Percentiles rank a stretch among this genome's conserved stretches.
Conservation (phyloP, 495 filamentous ascomycete species). For the Talaromyces ruber region DNA sequence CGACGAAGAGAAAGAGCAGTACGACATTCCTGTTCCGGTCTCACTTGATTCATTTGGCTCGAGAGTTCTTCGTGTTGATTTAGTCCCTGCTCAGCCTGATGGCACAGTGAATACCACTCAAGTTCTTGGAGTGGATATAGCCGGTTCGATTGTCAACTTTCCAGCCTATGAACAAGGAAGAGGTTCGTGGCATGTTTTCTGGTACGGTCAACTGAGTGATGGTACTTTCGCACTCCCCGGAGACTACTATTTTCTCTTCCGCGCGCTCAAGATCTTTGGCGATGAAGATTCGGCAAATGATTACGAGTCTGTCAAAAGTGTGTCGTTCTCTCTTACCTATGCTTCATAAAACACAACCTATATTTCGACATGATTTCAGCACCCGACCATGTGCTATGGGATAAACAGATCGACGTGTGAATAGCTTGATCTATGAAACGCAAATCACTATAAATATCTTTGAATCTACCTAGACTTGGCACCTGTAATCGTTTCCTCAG, state of each 20-base stretch:
- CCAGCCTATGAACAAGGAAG: neutral
- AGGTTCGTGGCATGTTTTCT: conserved; percentile 5
- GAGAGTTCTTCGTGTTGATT: conserved; percentile 11
- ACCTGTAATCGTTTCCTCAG: too few relatives aligned
- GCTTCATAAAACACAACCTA: neutral
- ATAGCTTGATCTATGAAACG: too few relatives aligned
- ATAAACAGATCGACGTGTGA: too few relatives aligned
- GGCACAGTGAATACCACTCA: conserved; percentile 10
- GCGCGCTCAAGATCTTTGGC: conserved; percentile 17
- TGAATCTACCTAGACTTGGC: too few relatives aligned
- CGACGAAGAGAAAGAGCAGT: neutral
- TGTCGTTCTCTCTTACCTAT: conserved; percentile 6
- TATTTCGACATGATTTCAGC: neutral
- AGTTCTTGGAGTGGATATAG: conserved; percentile 12
- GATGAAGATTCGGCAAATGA: conserved; percentile 6
- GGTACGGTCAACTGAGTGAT: conserved; percentile 16
- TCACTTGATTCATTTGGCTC: conserved; percentile 15
- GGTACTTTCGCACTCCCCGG: conserved; percentile 20
- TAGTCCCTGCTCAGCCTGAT: conserved; percentile 15
- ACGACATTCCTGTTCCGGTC: neutral
- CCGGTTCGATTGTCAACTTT: conserved; percentile 8
- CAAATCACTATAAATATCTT: too few relatives aligned
- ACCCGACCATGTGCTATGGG: neutral
- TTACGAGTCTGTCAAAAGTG: conserved; percentile 12
- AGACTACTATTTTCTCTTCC: conserved; percentile 14